Evolutionary conservation across 2,329 filamentous ascomycete genomes (phyloP).

Genomic region (Trichothecium roseum): DNA sequence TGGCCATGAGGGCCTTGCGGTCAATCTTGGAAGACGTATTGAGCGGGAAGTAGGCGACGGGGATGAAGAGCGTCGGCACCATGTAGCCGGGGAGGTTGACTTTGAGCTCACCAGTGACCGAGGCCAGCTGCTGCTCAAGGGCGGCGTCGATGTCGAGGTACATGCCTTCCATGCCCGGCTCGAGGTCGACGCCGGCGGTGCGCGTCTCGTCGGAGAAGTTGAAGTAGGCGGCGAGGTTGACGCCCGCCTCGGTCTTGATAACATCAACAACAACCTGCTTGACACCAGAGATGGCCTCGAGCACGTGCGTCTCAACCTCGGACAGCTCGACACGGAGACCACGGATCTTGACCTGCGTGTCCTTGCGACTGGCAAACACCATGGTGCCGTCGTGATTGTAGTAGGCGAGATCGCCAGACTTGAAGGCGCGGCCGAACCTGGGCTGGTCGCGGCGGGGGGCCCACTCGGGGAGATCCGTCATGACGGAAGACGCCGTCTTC

Average conservation of each 20-base stretch:
- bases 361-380: constrained; percentile 1
- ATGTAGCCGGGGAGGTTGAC: constrained; percentile 7
- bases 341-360: constrained; percentile 3
- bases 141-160: too few relatives aligned
- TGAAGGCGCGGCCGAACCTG: constrained; percentile 1
- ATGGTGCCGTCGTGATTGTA: constrained; percentile 3
- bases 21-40: constrained; percentile 7
- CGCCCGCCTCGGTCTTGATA: background rate
- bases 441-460: background rate
- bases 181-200: background rate
- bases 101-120: background rate
- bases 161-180: background rate
- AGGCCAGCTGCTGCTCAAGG: too few relatives aligned
- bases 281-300: background rate
- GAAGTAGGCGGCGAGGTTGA: background rate
- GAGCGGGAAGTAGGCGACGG: constrained; percentile 6
- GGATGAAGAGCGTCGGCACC: constrained; percentile 7
- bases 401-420: constrained; percentile 1
- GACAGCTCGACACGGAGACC: constrained; percentile 2
- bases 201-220: background rate
- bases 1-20: constrained; percentile 3
- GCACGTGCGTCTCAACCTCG: constrained; percentile 1
- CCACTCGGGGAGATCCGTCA: constrained; percentile 1
- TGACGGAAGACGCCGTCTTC: constrained; percentile 25
- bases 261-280: constrained; percentile 2